A percentile compares a stretch with the other conserved stretches of the same genome.
phyloP scores from a whole-genome alignment of 768 basidiomycete species.

The Calvatia gigantea region DNA sequence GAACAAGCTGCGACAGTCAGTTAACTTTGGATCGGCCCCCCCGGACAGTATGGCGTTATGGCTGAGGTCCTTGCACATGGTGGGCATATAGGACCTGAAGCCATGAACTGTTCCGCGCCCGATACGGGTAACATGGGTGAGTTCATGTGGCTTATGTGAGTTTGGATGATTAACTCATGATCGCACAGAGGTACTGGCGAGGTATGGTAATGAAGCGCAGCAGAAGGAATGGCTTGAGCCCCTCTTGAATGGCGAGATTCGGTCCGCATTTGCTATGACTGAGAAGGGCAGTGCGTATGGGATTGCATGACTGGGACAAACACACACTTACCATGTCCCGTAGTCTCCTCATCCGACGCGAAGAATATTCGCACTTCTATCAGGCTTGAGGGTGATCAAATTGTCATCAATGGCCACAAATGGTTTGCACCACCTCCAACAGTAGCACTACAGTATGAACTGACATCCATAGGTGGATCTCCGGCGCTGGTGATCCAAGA shows the following conservation, averaged over 20 bases:
- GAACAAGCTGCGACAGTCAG: background rate
- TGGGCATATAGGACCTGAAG: constrained; percentile 79
- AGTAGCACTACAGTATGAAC: background rate
- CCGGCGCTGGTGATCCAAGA: constrained; percentile 92
- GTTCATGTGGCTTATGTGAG: constrained; percentile 17
- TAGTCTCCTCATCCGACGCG: constrained; percentile 93
- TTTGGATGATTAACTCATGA: constrained; percentile 5
- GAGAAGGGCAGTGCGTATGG: constrained; percentile 70
- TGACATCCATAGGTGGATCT: constrained; percentile 76
- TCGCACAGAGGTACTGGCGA: constrained; percentile 85
- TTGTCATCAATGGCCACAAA: constrained; percentile 95
- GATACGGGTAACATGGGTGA: constrained; percentile 98
- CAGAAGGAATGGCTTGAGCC: constrained; percentile 89
- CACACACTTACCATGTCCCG: background rate
- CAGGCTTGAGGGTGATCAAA: constrained; percentile 76
- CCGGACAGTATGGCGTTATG: constrained; percentile 86
- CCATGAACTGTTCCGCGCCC: constrained; percentile 91
- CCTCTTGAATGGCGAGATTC: constrained; percentile 87
- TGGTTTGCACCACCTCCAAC: constrained; percentile 48
- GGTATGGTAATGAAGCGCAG: constrained; percentile 89
- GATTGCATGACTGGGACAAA: background rate
- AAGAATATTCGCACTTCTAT: constrained; percentile 92
- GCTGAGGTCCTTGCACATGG: constrained; percentile 91
- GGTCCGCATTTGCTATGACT: constrained; percentile 96
- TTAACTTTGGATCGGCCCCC: background rate